Evolutionary conservation across 2,329 filamentous ascomycete genomes (phyloP), one percentile per base, ranked within the genome.

Genomic region (Clonostachys rosea): DNA sequence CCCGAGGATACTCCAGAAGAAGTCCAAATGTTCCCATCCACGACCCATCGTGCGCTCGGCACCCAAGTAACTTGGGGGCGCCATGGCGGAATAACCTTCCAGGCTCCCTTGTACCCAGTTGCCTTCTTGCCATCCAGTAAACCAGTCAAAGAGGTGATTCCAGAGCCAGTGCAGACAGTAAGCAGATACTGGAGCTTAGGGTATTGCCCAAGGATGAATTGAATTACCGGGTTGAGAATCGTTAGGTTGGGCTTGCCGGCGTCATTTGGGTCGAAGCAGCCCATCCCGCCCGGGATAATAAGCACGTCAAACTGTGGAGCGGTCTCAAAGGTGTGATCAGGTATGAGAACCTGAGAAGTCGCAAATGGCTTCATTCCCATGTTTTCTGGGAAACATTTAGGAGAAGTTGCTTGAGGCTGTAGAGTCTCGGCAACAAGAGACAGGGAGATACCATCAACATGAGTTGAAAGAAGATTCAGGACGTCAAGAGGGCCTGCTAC

Each of bases 121-220:
- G 81, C 84, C n/a, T 64, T 64, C 39, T 65, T 70, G 0, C 77
- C 76, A 48, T 84, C 71, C 12, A 87, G 59, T 1, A 84, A 56
- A 0, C 81, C 82, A 0, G 81, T 67, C 18, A 68, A 62, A 0
- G 82, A 81, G 0, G 76, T 66, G 6, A 83, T 59, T 2, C 71
- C 70, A 3, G 75, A 67, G 0, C 83, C 83, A 0, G 80, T 86
- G 56, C 84, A 87, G 0, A 86, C 73, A 0, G 78, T 83, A 14
- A 86, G 63, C 6, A 83, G 54, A 49, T 76, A 79, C 42, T 67
- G 59, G 7, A 82, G 52, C 8, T 63, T 62, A 0, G 72, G 67
- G 50, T 70, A 76, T 5, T 56, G 53, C 0, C 59, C 52, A 5
- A 53, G 53, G 40, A 82, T 59, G 50, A 73, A 82, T n/a, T 71